phyloP scores from a whole-genome alignment of 169 alveolate species.

The Miamiensis avidus region DNA sequence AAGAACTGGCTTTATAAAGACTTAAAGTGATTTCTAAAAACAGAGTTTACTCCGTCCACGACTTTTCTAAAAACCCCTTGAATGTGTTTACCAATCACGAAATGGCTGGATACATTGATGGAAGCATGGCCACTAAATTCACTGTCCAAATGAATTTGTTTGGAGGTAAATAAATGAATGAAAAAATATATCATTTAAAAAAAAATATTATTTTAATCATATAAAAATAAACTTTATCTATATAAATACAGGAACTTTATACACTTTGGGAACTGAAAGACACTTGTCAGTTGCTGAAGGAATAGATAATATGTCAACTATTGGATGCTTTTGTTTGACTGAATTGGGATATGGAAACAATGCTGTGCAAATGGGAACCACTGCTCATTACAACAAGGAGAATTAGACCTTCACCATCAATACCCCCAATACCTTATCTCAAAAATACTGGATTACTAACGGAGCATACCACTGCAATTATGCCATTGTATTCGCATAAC shows the following conservation, averaged over 20 bases:
- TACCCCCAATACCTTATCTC: slow-evolving; percentile 64
- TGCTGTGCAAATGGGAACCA: slow-evolving; percentile 64
- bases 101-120: slow-evolving; percentile 27
- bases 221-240: no score
- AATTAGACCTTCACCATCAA: slow-evolving; percentile 58
- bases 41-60: slow-evolving; percentile 30
- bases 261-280: slow-evolving; percentile 58
- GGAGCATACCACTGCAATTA: slow-evolving; percentile 74
- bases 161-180: slow-evolving; percentile 25
- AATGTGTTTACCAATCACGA: slow-evolving; percentile 46
- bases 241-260: neutral
- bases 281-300: slow-evolving; percentile 48
- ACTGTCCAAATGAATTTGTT: slow-evolving; percentile 52
- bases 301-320: slow-evolving; percentile 28
- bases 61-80: slow-evolving; percentile 33
- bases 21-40: slow-evolving; percentile 5
- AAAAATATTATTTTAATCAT: no score
- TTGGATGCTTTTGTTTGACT: slow-evolving; percentile 72
- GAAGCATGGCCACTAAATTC: slow-evolving; percentile 35
- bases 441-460: slow-evolving; percentile 80
- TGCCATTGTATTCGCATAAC: slow-evolving; percentile 79
- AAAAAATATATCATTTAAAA: no score
- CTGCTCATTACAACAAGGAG: slow-evolving; percentile 61
- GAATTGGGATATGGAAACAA: slow-evolving; percentile 83
- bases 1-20: slow-evolving; percentile 22